Base-by-base conservation (phyloP, 768 basidiomycete species). In the Xerocomellus intermedius region DNA sequence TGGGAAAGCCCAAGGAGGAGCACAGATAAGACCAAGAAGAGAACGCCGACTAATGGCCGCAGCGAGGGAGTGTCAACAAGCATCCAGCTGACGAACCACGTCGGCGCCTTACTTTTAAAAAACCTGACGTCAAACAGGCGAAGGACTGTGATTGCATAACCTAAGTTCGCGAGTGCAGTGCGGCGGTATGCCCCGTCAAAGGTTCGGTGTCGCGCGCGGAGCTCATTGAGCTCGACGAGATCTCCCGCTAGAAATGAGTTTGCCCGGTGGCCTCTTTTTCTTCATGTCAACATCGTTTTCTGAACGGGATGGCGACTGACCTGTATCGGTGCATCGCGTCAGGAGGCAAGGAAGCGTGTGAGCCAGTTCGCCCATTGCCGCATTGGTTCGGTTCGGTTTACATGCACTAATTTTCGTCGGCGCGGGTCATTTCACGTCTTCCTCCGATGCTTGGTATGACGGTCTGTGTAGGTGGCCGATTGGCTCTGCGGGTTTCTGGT, bases 171-270 rank as follows among this genome's bases (percentile, higher is more conserved):
- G 9, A 94, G 75, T 0, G 90, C 90, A 0, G 85, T 87, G 26
- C 91, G 83, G 37, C 78, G 79, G 70, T 93, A 93, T 14, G 91
- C 89, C 16, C 89, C 91, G 49, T 92, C 82, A 64, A 91, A 92
- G 0, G 91, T 94, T 39, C 91, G 79, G 60, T 89, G 84, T 28
- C 90, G 79, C 1, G 91, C 91, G 14, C 91, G 80, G 17, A 94
- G 70, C 66, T 94, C 91, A 22, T 83, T 83, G 49, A 86, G 79
- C 64, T 86, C 84, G 48, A 75, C 77, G 32, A 84, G 55, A 59
- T 86, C 84, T 17, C 74, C 61, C 1, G 83, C 73, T 8, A 74
- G 63, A 59, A 83, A 86, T 1, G 84, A 86, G 44, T 77, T 55
- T 13, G 74, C 70, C 32, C 77, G 73, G 51, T 81, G 80, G 0